A percentile compares a stretch with the other conserved stretches of the same genome.
phyloP scores from a whole-genome alignment of 495 filamentous ascomycete species.

The Neurospora cerealis region DNA sequence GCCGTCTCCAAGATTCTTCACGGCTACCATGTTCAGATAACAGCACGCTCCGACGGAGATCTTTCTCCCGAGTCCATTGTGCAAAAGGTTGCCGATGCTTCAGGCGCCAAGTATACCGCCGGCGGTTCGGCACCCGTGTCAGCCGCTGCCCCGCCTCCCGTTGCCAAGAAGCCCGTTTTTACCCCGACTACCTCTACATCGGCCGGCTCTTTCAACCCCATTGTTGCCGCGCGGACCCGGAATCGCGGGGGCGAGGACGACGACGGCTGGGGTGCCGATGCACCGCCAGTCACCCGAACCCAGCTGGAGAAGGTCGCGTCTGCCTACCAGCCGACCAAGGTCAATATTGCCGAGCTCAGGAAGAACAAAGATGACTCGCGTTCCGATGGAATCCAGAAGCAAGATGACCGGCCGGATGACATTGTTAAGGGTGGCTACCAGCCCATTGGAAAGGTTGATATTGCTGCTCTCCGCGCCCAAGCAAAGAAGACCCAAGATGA shows the following conservation, averaged over 20 bases:
- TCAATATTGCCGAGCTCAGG: conserved; percentile 71
- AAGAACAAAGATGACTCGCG: conserved; percentile 55
- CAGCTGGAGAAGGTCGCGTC: conserved; percentile 88
- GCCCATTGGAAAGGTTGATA: conserved; percentile 92
- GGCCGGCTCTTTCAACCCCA: conserved; percentile 54
- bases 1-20: conserved; percentile 85
- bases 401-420: conserved; percentile 39
- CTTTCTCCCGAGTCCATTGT: conserved; percentile 79
- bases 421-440: conserved; percentile 88
- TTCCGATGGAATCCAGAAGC: conserved; percentile 30
- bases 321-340: conserved; percentile 88
- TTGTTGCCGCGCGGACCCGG: conserved; percentile 43
- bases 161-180: conserved; percentile 80
- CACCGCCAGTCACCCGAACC: conserved; percentile 73
- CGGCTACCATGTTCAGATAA: conserved; percentile 96
- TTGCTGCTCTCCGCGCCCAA: conserved; percentile 74
- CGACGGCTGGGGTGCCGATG: conserved; percentile 96
- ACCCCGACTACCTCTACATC: conserved; percentile 64
- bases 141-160: conserved; percentile 50
- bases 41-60: conserved; percentile 81
- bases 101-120: conserved; percentile 84
- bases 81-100: conserved; percentile 91
- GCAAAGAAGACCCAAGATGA: conserved; percentile 65
- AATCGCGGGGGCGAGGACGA: conserved; percentile 35
- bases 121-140: conserved; percentile 40